These are phyloP conservation scores for Cucumis sativus DNA, from an alignment of 306 rosid genomes.

Conservation along the genomic window Cucumber_9930_V3 NC_026657.2:33530001-33530500, in stretches of 20 bases:
- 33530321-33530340: constrained; percentile 20
- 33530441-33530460: neutral
- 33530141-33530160: neutral
- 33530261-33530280: no score
- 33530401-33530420: neutral
- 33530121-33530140: neutral
- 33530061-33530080: neutral
- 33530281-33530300: constrained; percentile 16
- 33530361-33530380: constrained; percentile 60
- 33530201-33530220: neutral
- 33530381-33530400: neutral
- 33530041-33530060: neutral
- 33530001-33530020: neutral
- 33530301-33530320: constrained; percentile 41
- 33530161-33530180: neutral
- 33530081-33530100: neutral
- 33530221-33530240: no score
- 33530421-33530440: neutral
- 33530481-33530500: neutral
- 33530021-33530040: neutral
- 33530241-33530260: neutral
- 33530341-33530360: constrained; percentile 24
- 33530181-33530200: neutral
- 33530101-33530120: no score
- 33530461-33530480: neutral